These are phyloP conservation scores for Aspergillus incahuasiensis DNA, from an alignment of 495 filamentous ascomycete genomes.

Conservation along the genomic window DNA sequence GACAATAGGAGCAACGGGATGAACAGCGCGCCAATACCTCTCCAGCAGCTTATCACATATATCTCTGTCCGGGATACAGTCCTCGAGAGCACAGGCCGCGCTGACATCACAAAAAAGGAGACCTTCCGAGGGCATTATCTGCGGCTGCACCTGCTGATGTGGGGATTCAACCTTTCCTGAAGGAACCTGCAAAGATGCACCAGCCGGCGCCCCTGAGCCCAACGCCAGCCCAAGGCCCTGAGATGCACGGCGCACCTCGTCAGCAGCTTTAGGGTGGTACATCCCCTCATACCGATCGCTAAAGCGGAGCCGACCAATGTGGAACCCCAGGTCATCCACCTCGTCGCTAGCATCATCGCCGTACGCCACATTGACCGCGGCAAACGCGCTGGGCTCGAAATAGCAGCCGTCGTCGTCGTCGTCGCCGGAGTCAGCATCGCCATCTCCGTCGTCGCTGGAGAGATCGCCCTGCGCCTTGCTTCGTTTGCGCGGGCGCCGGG, in stretches of 20 bases:
- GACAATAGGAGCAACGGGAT: slow-evolving; percentile 59
- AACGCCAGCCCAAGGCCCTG: no score
- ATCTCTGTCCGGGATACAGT: slow-evolving; percentile 10
- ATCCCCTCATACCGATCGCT: slow-evolving; percentile 62
- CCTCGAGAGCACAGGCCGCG: background rate
- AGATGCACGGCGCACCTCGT: background rate
- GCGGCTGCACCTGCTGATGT: background rate
- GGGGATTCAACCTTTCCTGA: no score
- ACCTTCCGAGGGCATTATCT: background rate
- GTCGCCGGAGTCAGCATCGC: background rate
- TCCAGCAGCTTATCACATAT: slow-evolving; percentile 53
- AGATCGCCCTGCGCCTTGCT: slow-evolving; percentile 34
- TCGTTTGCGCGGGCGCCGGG: no score
- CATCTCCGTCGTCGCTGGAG: slow-evolving; percentile 28
- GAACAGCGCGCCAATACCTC: slow-evolving; percentile 62
- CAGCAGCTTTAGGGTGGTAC: slow-evolving; percentile 1
- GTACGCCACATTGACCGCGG: slow-evolving; percentile 60
- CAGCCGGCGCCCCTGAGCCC: no score
- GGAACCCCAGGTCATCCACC: slow-evolving; percentile 63
- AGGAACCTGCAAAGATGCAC: no score
- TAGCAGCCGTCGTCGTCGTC: background rate
- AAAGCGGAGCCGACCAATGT: slow-evolving; percentile 65
- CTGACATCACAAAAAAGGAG: background rate
- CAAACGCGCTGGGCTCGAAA: slow-evolving; percentile 34
- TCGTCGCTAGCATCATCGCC: slow-evolving; percentile 57